Evolutionary conservation across 805 yeast genomes (phyloP).

Genomic region (Hanseniaspora singularis): DNA sequence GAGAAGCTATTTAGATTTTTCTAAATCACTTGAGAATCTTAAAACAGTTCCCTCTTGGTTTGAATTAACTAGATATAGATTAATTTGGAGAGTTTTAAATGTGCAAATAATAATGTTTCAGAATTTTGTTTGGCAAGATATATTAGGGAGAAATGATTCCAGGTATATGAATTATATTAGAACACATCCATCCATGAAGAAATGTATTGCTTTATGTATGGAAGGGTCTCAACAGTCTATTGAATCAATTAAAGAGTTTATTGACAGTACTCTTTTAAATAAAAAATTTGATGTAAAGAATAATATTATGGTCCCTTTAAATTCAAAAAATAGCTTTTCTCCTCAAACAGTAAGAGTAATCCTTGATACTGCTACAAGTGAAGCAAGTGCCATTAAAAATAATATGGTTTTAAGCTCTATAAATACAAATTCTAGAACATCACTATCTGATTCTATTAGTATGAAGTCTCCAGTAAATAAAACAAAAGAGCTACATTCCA

Average conservation of each 20-base stretch:
- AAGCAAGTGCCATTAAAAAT: background rate
- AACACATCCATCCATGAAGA: slow-evolving; percentile 34
- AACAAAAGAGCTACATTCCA: background rate
- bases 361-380: background rate
- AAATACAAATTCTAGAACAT: slow-evolving; percentile 20
- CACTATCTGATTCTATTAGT: background rate
- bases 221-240: slow-evolving; percentile 44
- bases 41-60: slow-evolving; percentile 39
- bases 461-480: background rate
- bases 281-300: slow-evolving; percentile 3
- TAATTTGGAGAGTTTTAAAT: slow-evolving; percentile 49
- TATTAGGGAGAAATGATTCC: slow-evolving; percentile 31
- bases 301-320: background rate
- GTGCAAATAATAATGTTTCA: slow-evolving; percentile 44
- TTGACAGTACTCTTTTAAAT: slow-evolving; percentile 14
- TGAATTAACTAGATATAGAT: slow-evolving; percentile 38
- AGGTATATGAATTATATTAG: slow-evolving; percentile 27
- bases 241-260: slow-evolving; percentile 35
- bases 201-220: slow-evolving; percentile 40
- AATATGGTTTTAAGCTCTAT: slow-evolving; percentile 7
- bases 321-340: background rate
- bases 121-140: slow-evolving; percentile 46
- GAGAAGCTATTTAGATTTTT: background rate
- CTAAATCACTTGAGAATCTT: no score
- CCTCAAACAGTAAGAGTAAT: slow-evolving; percentile 5